Evolutionary conservation across 768 basidiomycete genomes (phyloP).

Genomic region (Chiua virens): DNA sequence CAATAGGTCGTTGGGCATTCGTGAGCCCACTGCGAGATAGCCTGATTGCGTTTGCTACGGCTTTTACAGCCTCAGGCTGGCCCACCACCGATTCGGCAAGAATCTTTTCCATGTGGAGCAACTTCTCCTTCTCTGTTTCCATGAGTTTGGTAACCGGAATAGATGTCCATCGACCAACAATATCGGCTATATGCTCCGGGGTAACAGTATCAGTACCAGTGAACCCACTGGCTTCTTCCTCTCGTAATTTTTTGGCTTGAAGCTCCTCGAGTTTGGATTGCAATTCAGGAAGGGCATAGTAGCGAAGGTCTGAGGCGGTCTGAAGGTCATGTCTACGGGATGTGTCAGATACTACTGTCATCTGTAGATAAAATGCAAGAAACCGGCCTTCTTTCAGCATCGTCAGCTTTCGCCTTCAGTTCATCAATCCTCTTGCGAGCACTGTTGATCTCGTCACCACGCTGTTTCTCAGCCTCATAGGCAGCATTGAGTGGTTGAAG

Average conservation of each 20-base stretch:
- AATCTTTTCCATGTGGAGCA: conserved; percentile 83
- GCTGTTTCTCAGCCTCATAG: conserved; percentile 84
- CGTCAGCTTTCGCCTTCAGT: conserved; percentile 86
- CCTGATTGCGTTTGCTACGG: conserved; percentile 92
- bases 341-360: not conserved
- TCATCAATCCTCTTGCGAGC: conserved; percentile 86
- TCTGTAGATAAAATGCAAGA: not conserved
- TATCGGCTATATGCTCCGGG: conserved; percentile 89
- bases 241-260: conserved; percentile 72
- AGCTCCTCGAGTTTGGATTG: conserved; percentile 68
- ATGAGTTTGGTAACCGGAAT: conserved; percentile 87
- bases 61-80: conserved; percentile 86
- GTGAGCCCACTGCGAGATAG: conserved; percentile 92
- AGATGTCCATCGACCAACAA: conserved; percentile 90
- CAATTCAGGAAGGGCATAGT: conserved; percentile 90
- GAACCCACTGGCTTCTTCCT: conserved; percentile 58
- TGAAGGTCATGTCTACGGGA: conserved; percentile 60
- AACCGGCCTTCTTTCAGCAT: conserved; percentile 81
- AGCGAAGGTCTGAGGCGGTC: conserved; percentile 84
- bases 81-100: conserved; percentile 80
- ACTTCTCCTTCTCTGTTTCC: conserved; percentile 89
- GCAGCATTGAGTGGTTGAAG: conserved; percentile 79
- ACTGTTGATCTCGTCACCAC: conserved; percentile 76
- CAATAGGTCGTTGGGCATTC: conserved; percentile 83
- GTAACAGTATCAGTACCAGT: conserved; percentile 70